phyloP scores from a whole-genome alignment of 1,284 basidiomycete species.

The Ustilago trichophora region DNA sequence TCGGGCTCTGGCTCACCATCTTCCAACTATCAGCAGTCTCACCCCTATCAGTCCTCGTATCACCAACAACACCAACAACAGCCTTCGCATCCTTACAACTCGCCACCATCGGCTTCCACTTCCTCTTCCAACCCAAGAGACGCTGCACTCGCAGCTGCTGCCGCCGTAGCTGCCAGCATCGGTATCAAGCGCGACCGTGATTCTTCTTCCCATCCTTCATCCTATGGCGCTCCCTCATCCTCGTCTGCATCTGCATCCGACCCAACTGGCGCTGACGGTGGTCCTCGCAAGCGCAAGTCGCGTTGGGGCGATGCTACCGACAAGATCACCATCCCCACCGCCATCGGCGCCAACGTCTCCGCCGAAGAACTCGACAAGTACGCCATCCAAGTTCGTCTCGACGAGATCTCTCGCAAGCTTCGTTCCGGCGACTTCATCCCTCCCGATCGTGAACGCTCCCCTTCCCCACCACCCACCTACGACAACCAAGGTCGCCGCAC shows the following conservation, averaged over 20 bases:
- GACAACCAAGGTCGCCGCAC: constrained; percentile 95
- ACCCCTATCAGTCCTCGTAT: constrained; percentile 7
- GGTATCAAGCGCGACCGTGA: constrained; percentile 44
- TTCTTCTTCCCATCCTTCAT: background rate
- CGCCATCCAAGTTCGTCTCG: constrained; percentile 73
- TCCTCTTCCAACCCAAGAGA: constrained; percentile 30
- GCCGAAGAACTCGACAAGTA: constrained; percentile 63
- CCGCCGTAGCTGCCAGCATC: constrained; percentile 41
- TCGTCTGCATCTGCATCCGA: constrained; percentile 6
- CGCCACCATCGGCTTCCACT: constrained; percentile 10
- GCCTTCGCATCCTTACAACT: constrained; percentile 10
- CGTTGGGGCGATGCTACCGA: constrained; percentile 62
- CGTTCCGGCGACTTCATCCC: constrained; percentile 93
- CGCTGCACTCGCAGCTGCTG: constrained; percentile 34
- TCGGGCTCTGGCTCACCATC: constrained; percentile 12
- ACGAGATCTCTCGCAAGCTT: constrained; percentile 96
- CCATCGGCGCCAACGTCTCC: constrained; percentile 58
- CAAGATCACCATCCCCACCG: constrained; percentile 56
- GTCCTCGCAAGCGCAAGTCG: constrained; percentile 62
- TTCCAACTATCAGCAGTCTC: constrained; percentile 10
- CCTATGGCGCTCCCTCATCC: background rate
- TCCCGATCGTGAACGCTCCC: constrained; percentile 90
- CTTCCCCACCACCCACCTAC: constrained; percentile 96
- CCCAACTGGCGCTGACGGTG: constrained; percentile 22
- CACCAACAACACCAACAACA: constrained; percentile 5